Base-by-base conservation (phyloP, 1,139 yeast species). In the Candida sojae region DNA sequence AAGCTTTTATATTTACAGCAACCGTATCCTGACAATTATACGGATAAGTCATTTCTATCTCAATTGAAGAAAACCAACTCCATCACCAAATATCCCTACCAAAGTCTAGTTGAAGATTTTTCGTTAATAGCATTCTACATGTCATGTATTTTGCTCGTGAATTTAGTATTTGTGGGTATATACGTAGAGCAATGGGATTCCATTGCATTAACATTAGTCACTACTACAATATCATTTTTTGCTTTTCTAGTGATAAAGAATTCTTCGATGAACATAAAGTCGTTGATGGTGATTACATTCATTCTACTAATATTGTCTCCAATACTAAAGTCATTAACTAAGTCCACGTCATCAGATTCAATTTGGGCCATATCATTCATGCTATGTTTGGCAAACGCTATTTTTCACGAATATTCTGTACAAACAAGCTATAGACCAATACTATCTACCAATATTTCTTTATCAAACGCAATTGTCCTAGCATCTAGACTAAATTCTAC, bases 321-420 rank as follows among this genome's bases (percentile, higher is more conserved):
- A 0, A 93, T 93, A 3, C 75, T 93, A 48, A 88, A 89, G 57
- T 91, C 97, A 0, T 75, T 95, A 44, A 91, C 97, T 0, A 81
- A 83, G 56, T 88, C 97, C 0, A 90, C 97, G 0, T 82, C 97
- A 0, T 87, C 96, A 0, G 98, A 93, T 66, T 90, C 97, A 13
- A 90, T 95, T 53, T 93, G 99, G 98, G 91, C 96, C 0, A 68
- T 93, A 6, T 83, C 96, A 4, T 82, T 87, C 46, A 84, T 96
- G 82, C 72, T 93, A 26, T 84, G 88, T 36, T 56, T 89, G 7
- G 73, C 83, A 39, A 88, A 88, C 58, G 70, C 89, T 4, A 63
- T 84, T 12, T 81, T 84, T 57, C 87, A 86, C 59, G 91, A 87
- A 59, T 87, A 86, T 54, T 75, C 82, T 6, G 69, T 79, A 57